These are phyloP conservation scores for Dipodascopsis uninucleata DNA, from an alignment of 805 yeast genomes.

Conservation along the genomic window DNA sequence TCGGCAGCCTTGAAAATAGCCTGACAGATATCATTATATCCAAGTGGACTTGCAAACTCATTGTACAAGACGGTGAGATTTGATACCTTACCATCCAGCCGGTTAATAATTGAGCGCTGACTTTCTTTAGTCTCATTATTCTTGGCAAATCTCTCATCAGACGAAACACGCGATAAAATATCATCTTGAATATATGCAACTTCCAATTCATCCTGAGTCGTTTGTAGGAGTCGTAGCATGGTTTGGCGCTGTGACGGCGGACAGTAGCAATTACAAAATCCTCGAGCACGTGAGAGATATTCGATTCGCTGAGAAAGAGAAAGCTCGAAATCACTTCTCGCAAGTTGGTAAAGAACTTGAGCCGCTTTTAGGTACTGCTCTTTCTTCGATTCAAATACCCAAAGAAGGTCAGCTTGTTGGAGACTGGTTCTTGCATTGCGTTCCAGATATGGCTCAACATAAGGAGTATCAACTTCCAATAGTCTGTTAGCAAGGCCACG, in stretches of 20 bases:
- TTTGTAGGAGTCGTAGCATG: slow-evolving; percentile 63
- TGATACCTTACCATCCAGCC: slow-evolving; percentile 61
- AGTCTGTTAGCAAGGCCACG: slow-evolving; percentile 75
- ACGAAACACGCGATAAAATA: slow-evolving; percentile 39
- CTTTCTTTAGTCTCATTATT: slow-evolving; percentile 32
- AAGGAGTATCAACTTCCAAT: slow-evolving; percentile 77
- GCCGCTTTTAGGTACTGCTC: slow-evolving; percentile 83
- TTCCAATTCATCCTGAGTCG: slow-evolving; percentile 74
- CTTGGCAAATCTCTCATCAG: slow-evolving; percentile 41
- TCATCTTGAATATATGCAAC: slow-evolving; percentile 85
- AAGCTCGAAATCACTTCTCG: slow-evolving; percentile 61
- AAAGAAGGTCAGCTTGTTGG: slow-evolving; percentile 73
- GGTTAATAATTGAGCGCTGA: slow-evolving; percentile 49
- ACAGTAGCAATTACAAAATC: slow-evolving; percentile 81
- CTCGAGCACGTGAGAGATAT: slow-evolving; percentile 84
- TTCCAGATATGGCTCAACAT: slow-evolving; percentile 69
- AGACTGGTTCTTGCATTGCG: slow-evolving; percentile 49
- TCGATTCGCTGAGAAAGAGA: slow-evolving; percentile 74
- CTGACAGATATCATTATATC: slow-evolving; percentile 78
- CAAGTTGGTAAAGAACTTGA: slow-evolving; percentile 64
- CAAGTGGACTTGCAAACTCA: slow-evolving; percentile 80
- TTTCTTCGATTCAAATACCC: slow-evolving; percentile 84
- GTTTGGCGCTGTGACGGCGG: slow-evolving; percentile 74
- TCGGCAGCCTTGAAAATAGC: slow-evolving; percentile 79
- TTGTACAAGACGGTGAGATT: slow-evolving; percentile 78